Evolutionary conservation across 2,329 filamentous ascomycete species (phyloP), one percentile per base, ranked within the genome.

Genomic region (Stagonosporopsis rhizophila): DNA sequence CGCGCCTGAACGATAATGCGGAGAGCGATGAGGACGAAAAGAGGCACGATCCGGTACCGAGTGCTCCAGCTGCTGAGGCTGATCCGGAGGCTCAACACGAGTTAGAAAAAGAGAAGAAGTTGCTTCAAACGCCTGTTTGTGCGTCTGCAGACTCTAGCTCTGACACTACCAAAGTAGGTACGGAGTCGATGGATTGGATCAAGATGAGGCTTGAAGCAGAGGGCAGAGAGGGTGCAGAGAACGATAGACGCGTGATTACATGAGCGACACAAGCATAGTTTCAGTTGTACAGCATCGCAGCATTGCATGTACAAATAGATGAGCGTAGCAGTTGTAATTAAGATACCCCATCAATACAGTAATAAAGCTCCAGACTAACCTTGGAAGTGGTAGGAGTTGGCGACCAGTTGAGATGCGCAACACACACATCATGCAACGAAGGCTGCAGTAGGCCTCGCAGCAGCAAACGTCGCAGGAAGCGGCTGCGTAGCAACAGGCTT

Each of bases 401-500:
- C 34, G n/a, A 20, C 3, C 11, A 37, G n/a, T 20, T 17, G 12
- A 19, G 34, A 38, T 1, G 35, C 28, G n/a, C n/a, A n/a, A n/a
- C 12, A 8, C 3, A 5, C n/a, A 4, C 2, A 12, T 41, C 22
- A 52, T 14, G 27, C 42, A 22, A 42, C 37, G n/a, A 47, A 42
- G 2, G 37, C 44, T 15, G 50, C 37, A 41, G 50, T 47, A 37
- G 50, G 50, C 22, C 41, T 53, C 6, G 44, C 44, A 19, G 35
- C 50, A 8, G 42, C 35, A 30, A 53, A 53, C 4, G 55, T 44
- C 20, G 50, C 45, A 34, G 55, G 55, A 17, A 58, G 55, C 2
- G 55, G 55, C 37, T 58, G 55, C 9, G 55, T 58, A 15, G 49
- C 44, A 14, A 48, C 44, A 20, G 50, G 55, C 20, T 47, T 52